These are phyloP conservation scores for Euphorbia peplus DNA, from an alignment of 345 rosid species.

Conservation along the genomic window DNA sequence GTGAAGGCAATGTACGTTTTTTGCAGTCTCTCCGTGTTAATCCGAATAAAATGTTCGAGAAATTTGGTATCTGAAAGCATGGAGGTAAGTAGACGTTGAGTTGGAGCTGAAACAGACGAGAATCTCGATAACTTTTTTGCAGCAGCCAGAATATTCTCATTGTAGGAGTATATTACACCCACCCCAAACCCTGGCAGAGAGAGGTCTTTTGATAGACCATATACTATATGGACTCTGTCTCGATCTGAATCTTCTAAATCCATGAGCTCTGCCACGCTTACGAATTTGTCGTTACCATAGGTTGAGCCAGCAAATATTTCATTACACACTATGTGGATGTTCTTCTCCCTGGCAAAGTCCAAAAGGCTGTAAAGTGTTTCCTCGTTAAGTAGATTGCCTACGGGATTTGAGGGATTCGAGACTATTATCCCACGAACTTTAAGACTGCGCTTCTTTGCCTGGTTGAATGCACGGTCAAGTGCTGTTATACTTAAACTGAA, in stretches of 20 bases:
- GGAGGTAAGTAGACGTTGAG: slow-evolving; percentile 57
- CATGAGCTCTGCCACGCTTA: slow-evolving; percentile 71
- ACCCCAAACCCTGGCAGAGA: slow-evolving; percentile 64
- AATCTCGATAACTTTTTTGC: slow-evolving; percentile 62
- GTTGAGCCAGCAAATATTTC: slow-evolving; percentile 70
- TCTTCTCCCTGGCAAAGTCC: slow-evolving; percentile 83
- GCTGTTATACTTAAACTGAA: slow-evolving; percentile 64
- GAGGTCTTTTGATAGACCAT: slow-evolving; percentile 64
- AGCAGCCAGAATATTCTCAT: slow-evolving; percentile 54
- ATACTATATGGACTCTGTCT: slow-evolving; percentile 75
- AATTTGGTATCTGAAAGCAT: slow-evolving; percentile 56
- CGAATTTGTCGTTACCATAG: slow-evolving; percentile 57
- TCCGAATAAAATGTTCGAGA: slow-evolving; percentile 40
- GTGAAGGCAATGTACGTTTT: slow-evolving; percentile 36
- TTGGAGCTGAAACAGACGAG: slow-evolving; percentile 69
- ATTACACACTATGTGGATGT: slow-evolving; percentile 74
- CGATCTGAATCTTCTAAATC: slow-evolving; percentile 55
- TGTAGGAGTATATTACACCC: slow-evolving; percentile 66
- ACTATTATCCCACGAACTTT: slow-evolving; percentile 71
- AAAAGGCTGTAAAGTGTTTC: slow-evolving; percentile 66
- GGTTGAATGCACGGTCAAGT: slow-evolving; percentile 76
- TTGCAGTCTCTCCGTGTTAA: slow-evolving; percentile 50
- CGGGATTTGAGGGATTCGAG: slow-evolving; percentile 80
- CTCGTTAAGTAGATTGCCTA: slow-evolving; percentile 52
- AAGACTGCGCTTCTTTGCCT: slow-evolving; percentile 84